Evolutionary conservation across 768 basidiomycete genomes (phyloP), one percentile per base, ranked within the genome.

Genomic region (Mycena floridula): DNA sequence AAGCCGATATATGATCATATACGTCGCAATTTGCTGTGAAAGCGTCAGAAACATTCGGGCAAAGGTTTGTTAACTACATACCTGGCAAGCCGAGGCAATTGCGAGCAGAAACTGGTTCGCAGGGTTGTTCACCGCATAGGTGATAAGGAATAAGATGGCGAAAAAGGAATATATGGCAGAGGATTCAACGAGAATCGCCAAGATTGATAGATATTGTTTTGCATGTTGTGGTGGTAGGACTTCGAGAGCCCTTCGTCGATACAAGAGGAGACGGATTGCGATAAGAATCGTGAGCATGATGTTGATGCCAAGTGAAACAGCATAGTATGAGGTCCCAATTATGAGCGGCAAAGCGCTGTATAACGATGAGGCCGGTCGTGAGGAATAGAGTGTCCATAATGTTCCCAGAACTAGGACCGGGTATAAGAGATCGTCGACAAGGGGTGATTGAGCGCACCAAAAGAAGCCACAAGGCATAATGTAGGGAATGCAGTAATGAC

Each of bases 1-100:
- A 24, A 72, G 53, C 23, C 69, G 67, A 26, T 62, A 65, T 26
- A 68, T 68, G 25, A 72, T 72, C 25, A 72, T 60, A 38, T 69
- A 62, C 11, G 66, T 65, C 3, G 68, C 65, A 21, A 71, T 61
- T 53, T 60, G 58, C 59, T 62, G 39, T 26, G 37, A 28, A 11
- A 11, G 12, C 24, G 8, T 16, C 16, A 12, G 4, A 37, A 7
- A 25, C 16, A 25, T 2, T 24, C 11, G 6, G n/a, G 25, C 7
- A n/a, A 3, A 12, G 25, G 26, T 6, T 8, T 11, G 6, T n/a
- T 13, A 25, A 13, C 13, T 23, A 25, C 26, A 21, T 18, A 46
- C 45, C 28, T 46, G 45, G 8, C 35, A 27, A 3, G 37, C 39
- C 13, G 38, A 40, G 25, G 42, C 30, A 13, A 46, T 40, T n/a